Evolutionary conservation across 2,329 filamentous ascomycete species (phyloP), one percentile per base, ranked within the genome.

Genomic region (Stemphylium vesicarium): DNA sequence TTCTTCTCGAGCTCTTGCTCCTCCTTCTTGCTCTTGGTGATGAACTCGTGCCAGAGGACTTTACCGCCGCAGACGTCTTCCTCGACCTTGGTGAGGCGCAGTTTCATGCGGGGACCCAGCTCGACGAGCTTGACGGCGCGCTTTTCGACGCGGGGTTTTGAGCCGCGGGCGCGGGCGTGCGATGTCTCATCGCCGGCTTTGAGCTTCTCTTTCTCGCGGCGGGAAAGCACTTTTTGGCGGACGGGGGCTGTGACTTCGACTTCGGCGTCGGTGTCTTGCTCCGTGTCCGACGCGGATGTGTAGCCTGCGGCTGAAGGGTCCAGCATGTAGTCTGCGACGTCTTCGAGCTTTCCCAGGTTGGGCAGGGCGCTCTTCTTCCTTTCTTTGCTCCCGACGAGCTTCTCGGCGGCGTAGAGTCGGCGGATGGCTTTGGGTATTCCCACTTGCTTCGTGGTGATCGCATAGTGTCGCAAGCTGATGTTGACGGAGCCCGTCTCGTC

Each of bases 21-120:
- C 75, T 99, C 93, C 15, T 85, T 84, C 65, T 86, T 86, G 6
- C 86, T 87, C 82, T 99, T 99, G 72, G 88, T 85, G 48, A 98
- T 87, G 72, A 92, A 96, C 73, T 97, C 92, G 75, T 99, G 95
- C 95, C 95, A 99, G 90, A 99, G 91, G 52, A 96, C 85, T 74
- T 92, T 95, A 44, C 95, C 95, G 22, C 85, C 84, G 68, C 92
- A 97, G 6, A 98, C 78, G 1, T 94, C 95, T 66, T 99, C 95
- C 72, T 99, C 95, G 4, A 99, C 93, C 79, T 99, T 99, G 50
- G 92, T 93, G 77, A 99, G 81, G 29, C 94, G 87, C 36, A 99
- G 79, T 57, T 86, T 89, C 89, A 99, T 88, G 49, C 95, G 86
- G 1, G 95, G 95, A 0, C 95, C 95, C 0, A 99, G 80, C 77